Base-by-base conservation (phyloP, 129 eudicot species). In the Mikania micrantha region DNA sequence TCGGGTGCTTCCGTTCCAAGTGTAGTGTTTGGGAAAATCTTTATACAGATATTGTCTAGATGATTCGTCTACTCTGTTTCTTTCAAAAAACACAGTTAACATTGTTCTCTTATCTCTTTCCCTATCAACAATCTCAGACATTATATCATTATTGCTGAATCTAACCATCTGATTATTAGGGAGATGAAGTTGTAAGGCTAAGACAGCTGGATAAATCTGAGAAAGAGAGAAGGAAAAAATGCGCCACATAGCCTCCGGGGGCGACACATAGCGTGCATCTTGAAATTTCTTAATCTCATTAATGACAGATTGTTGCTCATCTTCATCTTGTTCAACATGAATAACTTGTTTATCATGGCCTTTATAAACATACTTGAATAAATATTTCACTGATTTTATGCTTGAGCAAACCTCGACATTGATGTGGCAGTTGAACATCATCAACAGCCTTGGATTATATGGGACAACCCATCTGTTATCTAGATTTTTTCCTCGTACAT, bases 21-120 rank as follows among this genome's bases (percentile, higher is more conserved):
- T 32, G 36, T 3, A 32, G 36, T 32, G 36, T 32, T 32, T 32
- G 4, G 36, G 36, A 32, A 32, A 32, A 32, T 32, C 36, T 32
- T 32, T 32, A 4, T 32, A 32, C 36, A 32, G 6, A 32, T 32
- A 32, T 32, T 32, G 58, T 36, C 13, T 42, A 0, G 70, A 66
- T 9, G 10, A 7, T 1, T 7, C 9, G 24, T 53, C 42, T 0
- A 2, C 13, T 3, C 22, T 1, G 8, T 69, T 67, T 11, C 9
- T 47, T 0, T 32, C 36, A 32, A 72, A 77, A 25, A 66, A 81
- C 0, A 17, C 64, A 0, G 64, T 76, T 1, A 80, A 19, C 72
- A 65, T 60, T 7, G 79, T 61, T 15, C 27, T 15, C 2, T 13
- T 11, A 3, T 3, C 3, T n/a, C 8, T 15, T 24, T 44, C 61